Conservation (phyloP, 2,329 filamentous ascomycete species). For the Diaporthe citriasiana region DNA sequence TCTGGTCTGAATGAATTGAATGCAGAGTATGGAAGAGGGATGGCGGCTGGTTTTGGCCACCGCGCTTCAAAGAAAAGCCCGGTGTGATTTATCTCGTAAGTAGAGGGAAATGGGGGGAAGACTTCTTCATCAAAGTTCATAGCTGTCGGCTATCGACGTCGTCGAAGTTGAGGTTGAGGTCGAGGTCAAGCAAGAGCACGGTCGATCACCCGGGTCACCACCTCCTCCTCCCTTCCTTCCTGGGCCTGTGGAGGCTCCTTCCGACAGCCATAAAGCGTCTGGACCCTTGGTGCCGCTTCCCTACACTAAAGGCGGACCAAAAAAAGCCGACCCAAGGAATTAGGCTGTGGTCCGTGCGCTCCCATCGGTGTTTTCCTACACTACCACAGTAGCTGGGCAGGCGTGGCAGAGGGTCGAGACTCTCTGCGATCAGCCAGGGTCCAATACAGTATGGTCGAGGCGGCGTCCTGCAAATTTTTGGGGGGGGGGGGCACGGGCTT, state of each 20-base stretch:
- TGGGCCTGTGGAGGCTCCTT: conserved; percentile 19
- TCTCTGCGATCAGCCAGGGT: conserved; percentile 15
- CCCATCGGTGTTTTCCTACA: background rate
- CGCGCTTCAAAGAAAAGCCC: too few species aligned
- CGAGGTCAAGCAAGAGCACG: background rate
- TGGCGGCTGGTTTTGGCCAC: background rate
- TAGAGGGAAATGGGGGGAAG: background rate
- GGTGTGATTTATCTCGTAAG: background rate
- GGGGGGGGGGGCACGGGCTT: conserved; percentile 2
- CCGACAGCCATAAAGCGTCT: conserved; percentile 18
- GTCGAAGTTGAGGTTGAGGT: background rate
- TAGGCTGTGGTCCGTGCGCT: conserved; percentile 36
- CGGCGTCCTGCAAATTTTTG: background rate
- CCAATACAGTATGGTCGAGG: conserved; percentile 9
- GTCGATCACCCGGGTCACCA: conserved; percentile 17
- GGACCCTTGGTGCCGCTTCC: conserved; percentile 12
- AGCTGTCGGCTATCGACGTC: background rate
- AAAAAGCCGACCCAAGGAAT: conserved; percentile 9
- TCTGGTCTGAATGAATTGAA: conserved; percentile 1
- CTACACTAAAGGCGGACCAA: conserved; percentile 6
- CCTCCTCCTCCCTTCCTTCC: background rate
- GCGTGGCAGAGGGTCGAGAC: conserved; percentile 16
- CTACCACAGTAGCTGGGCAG: too few species aligned
- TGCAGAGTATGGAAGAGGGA: background rate
- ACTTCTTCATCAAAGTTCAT: background rate